Evolutionary conservation across 2,329 filamentous ascomycete genomes (phyloP).

Genomic region (Penicillium hesseltinei): DNA sequence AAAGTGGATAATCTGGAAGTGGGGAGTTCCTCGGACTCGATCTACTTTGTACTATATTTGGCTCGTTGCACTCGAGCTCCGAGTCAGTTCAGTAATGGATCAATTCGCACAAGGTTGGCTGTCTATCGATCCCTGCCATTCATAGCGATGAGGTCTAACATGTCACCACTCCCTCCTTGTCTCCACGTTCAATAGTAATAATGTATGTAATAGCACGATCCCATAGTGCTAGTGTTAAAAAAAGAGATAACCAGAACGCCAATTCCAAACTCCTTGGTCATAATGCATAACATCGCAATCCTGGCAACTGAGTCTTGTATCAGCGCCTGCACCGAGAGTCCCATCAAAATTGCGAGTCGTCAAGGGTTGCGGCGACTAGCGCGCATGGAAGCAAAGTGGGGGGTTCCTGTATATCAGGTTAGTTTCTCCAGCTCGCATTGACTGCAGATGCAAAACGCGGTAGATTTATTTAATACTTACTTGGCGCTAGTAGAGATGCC

Average conservation of each 20-base stretch:
- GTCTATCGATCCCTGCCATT: background rate
- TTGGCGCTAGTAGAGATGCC: conserved; percentile 40
- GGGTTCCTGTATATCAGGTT: conserved; percentile 31
- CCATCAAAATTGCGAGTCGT: background rate
- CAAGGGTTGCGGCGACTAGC: conserved; percentile 21
- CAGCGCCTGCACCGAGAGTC: conserved; percentile 16
- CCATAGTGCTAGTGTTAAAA: background rate
- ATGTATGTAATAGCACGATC: background rate
- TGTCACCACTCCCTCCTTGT: background rate
- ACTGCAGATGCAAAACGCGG: background rate
- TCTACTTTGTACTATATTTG: background rate
- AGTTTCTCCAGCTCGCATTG: conserved; percentile 7
- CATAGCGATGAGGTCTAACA: background rate
- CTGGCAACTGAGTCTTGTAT: background rate
- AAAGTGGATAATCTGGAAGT: background rate
- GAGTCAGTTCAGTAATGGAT: background rate
- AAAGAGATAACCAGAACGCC: conserved; percentile 12
- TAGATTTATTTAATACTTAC: conserved; percentile 25
- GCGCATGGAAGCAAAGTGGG: conserved; percentile 45
- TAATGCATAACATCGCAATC: conserved; percentile 16
- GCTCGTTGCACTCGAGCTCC: background rate
- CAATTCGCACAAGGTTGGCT: background rate
- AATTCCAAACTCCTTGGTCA: conserved; percentile 11
- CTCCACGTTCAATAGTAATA: background rate
- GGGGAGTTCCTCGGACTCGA: background rate